Conservation (phyloP, 495 filamentous ascomycete genomes). For the Penicillium odoratum region DNA sequence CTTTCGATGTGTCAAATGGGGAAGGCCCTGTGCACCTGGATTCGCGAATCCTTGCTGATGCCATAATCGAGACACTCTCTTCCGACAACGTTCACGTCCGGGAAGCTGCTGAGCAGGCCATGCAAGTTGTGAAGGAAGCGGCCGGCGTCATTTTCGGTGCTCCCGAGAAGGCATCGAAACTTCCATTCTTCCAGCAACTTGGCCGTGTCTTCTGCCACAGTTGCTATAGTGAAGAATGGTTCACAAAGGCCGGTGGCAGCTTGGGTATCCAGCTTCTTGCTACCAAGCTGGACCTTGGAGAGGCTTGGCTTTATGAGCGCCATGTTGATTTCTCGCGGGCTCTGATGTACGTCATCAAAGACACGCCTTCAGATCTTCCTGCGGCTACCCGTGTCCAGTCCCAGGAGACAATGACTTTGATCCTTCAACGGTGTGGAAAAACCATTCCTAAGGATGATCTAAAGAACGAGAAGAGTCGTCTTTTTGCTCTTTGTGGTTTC, state of each 20-base stretch:
- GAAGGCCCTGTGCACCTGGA: slow-evolving; percentile 87
- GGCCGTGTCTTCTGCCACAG: slow-evolving; percentile 84
- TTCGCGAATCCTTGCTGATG: slow-evolving; percentile 80
- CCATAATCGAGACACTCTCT: slow-evolving; percentile 81
- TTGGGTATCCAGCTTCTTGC: slow-evolving; percentile 83
- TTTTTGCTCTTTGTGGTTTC: slow-evolving; percentile 74
- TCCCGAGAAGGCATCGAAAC: slow-evolving; percentile 61
- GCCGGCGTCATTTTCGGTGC: slow-evolving; percentile 81
- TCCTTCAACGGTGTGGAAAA: slow-evolving; percentile 74
- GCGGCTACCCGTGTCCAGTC: slow-evolving; percentile 80
- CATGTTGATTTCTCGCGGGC: slow-evolving; percentile 84
- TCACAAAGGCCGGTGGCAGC: slow-evolving; percentile 88
- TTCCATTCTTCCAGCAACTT: slow-evolving; percentile 81
- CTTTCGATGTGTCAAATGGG: slow-evolving; percentile 79
- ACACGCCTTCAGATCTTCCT: slow-evolving; percentile 89
- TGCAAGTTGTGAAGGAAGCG: slow-evolving; percentile 74
- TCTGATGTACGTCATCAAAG: slow-evolving; percentile 94
- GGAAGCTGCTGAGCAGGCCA: slow-evolving; percentile 76
- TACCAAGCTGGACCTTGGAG: slow-evolving; percentile 76
- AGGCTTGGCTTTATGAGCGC: slow-evolving; percentile 75
- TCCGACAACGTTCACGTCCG: slow-evolving; percentile 77
- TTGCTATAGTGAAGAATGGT: slow-evolving; percentile 97
- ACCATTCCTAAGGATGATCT: slow-evolving; percentile 74
- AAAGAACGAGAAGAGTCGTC: slow-evolving; percentile 60
- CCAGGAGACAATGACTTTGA: slow-evolving; percentile 74